Evolutionary conservation across 495 filamentous ascomycete genomes (phyloP).

Genomic region (Penicilliopsis zonata): DNA sequence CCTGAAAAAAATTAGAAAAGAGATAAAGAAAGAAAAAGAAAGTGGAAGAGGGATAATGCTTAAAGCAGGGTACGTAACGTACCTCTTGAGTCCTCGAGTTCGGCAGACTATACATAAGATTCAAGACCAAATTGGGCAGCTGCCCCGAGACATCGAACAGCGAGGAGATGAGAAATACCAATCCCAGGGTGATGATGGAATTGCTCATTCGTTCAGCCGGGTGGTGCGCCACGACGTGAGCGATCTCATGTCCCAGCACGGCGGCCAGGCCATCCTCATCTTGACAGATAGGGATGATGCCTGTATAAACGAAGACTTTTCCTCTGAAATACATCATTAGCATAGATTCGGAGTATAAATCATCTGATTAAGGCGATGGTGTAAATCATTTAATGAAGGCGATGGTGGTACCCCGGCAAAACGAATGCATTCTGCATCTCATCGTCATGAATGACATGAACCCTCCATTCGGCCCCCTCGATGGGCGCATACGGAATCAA

Average conservation of each 20-base stretch:
- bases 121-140: slow-evolving; percentile 31
- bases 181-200: slow-evolving; percentile 39
- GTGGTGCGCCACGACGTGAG: slow-evolving; percentile 81
- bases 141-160: slow-evolving; percentile 39
- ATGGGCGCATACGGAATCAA: slow-evolving; percentile 60
- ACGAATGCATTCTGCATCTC: slow-evolving; percentile 72
- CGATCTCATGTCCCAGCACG: slow-evolving; percentile 86
- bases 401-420: slow-evolving; percentile 51
- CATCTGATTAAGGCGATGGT: not conserved
- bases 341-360: too few relatives aligned
- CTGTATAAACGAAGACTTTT: slow-evolving; percentile 86
- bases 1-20: slow-evolving; percentile 9
- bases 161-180: slow-evolving; percentile 38
- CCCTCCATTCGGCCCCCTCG: slow-evolving; percentile 59
- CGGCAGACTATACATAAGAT: slow-evolving; percentile 55
- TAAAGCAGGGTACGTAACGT: slow-evolving; percentile 1
- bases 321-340: slow-evolving; percentile 40
- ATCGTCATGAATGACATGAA: slow-evolving; percentile 68
- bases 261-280: slow-evolving; percentile 70
- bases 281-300: slow-evolving; percentile 61
- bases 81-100: slow-evolving; percentile 60
- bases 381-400: slow-evolving; percentile 1
- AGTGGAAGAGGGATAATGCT: not conserved
- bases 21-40: not conserved
- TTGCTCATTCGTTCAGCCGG: slow-evolving; percentile 62